A percentile compares a stretch with the other conserved stretches of the same genome.
These are phyloP conservation scores for Mycena epipterygia DNA, from an alignment of 768 basidiomycete species.

Conservation along the genomic window DNA sequence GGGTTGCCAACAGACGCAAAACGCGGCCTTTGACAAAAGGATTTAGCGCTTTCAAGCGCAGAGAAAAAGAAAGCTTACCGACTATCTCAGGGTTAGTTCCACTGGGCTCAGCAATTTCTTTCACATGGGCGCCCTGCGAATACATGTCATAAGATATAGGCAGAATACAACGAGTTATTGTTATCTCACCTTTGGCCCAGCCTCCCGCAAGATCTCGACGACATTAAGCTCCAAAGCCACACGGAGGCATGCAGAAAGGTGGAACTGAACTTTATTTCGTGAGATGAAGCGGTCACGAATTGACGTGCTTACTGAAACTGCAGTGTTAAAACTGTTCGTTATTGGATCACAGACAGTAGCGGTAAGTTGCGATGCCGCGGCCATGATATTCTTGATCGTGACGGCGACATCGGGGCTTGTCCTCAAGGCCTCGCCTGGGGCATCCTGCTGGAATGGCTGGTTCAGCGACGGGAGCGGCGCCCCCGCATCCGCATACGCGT, in stretches of 20 bases:
- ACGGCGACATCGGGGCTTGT: neutral
- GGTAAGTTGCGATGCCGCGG: constrained; percentile 9
- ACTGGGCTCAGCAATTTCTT: constrained; percentile 44
- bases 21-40: constrained; percentile 39
- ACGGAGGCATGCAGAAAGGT: constrained; percentile 36
- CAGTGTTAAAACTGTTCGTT: neutral
- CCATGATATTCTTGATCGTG: constrained; percentile 19
- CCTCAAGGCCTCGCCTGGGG: constrained; percentile 1
- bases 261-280: constrained; percentile 31
- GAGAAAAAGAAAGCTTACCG: constrained; percentile 32
- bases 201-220: constrained; percentile 48
- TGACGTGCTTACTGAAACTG: constrained; percentile 12
- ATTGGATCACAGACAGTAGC: constrained; percentile 29
- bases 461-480: neutral
- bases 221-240: constrained; percentile 41
- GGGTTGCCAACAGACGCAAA: constrained; percentile 48
- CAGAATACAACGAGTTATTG: constrained; percentile 37
- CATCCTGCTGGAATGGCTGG: neutral
- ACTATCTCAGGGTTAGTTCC: constrained; percentile 41
- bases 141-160: constrained; percentile 36
- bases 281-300: neutral
- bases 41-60: neutral
- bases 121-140: constrained; percentile 1
- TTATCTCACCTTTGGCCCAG: constrained; percentile 29
- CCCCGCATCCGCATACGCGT: neutral